A percentile compares a stretch with the other conserved stretches of the same genome.
phyloP scores from a whole-genome alignment of 176 grass and related monocot species.

The Aegilops umbellulata region DNA sequence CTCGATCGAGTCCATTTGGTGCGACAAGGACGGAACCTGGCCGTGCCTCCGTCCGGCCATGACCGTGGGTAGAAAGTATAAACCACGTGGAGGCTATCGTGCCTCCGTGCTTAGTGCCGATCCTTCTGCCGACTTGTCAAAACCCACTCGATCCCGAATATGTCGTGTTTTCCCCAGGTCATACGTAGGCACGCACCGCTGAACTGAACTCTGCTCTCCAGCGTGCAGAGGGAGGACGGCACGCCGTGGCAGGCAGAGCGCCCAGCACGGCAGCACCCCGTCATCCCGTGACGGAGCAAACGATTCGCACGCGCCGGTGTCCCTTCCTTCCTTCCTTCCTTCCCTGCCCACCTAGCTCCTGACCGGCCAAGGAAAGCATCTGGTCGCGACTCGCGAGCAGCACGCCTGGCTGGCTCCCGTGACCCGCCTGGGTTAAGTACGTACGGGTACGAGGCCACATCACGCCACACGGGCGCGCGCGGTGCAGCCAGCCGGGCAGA shows the following conservation, averaged over 20 bases:
- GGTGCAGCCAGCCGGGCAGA: not conserved
- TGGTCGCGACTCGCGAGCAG: not conserved
- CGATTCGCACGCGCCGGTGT: not conserved
- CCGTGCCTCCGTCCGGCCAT: not conserved
- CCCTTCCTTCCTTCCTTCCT: not conserved
- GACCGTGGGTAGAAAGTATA: not conserved
- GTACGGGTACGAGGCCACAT: not conserved
- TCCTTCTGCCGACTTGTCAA: not conserved
- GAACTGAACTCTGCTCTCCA: too few relatives aligned
- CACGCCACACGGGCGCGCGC: not conserved
- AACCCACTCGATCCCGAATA: not conserved
- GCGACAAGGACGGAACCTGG: not conserved
- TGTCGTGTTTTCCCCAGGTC: not conserved
- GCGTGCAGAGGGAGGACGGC: not conserved
- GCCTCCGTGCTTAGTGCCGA: too few relatives aligned
- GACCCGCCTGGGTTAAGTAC: not conserved
- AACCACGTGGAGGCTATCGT: not conserved
- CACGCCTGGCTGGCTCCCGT: not conserved
- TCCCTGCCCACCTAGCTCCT: not conserved
- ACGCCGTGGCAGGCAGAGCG: not conserved
- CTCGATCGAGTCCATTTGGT: not conserved
- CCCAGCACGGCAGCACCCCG: not conserved
- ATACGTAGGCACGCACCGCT: too few relatives aligned
- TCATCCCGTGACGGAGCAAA: slow-evolving; percentile 1
- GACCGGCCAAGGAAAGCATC: slow-evolving; percentile 1